These are phyloP conservation scores for Gossypium ekmanianum DNA, from an alignment of 345 rosid species.

Conservation along the genomic window DNA sequence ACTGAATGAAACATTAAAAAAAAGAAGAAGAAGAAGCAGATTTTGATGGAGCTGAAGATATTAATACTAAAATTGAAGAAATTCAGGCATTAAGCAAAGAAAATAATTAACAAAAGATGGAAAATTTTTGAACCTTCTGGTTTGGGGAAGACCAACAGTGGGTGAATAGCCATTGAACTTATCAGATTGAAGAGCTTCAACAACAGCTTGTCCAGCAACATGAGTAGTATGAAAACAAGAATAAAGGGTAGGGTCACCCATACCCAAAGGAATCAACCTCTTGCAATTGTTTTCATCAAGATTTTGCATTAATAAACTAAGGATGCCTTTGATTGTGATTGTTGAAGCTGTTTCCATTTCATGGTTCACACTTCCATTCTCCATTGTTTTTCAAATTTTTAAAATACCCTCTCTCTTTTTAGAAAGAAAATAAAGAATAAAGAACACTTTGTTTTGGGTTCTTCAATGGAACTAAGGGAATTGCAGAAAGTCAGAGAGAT, in stretches of 20 bases:
- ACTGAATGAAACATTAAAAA: neutral
- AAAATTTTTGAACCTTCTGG: constrained; percentile 56
- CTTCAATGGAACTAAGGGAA: neutral
- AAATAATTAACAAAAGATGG: neutral
- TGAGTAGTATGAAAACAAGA: constrained; percentile 73
- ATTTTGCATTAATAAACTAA: constrained; percentile 57
- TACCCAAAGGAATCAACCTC: constrained; percentile 65
- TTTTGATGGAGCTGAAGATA: neutral
- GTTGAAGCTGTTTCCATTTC: constrained; percentile 37
- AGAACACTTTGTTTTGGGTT: neutral
- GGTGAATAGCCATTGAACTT: constrained; percentile 94
- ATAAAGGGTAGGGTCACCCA: constrained; percentile 89
- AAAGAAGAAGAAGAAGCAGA: neutral
- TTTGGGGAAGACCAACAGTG: constrained; percentile 80
- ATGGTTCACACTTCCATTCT: constrained; percentile 18
- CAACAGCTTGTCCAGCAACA: constrained; percentile 58
- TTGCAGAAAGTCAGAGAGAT: neutral
- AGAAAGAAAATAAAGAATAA: too few species aligned
- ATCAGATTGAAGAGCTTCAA: constrained; percentile 61
- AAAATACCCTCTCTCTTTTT: neutral
- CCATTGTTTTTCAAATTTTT: neutral
- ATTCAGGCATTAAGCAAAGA: neutral
- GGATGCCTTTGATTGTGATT: constrained; percentile 77
- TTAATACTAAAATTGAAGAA: neutral
- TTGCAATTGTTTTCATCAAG: constrained; percentile 38